Conservation (phyloP, 2,329 filamentous ascomycete genomes). For the Colletotrichum trifolii region DNA sequence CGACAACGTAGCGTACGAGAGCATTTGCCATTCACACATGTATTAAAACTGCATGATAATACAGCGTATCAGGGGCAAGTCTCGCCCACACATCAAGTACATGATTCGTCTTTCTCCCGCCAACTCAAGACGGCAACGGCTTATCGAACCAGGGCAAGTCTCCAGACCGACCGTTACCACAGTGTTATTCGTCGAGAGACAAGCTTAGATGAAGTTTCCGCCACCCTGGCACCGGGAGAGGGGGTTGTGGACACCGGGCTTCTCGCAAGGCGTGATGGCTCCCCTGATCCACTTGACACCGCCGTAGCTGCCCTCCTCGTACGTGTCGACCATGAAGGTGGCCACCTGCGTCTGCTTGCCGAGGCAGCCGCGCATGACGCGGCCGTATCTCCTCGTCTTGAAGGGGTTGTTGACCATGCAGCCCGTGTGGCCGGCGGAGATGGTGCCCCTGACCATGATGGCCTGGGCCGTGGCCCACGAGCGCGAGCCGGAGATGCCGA, state of each 20-base stretch:
- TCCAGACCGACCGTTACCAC: too few species aligned
- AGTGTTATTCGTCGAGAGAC: too few species aligned
- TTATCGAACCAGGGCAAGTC: too few species aligned
- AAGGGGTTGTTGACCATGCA: constrained; percentile 24
- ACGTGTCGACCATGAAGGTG: constrained; percentile 22
- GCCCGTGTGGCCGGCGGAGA: constrained; percentile 13
- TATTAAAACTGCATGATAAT: too few species aligned
- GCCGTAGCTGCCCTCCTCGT: constrained; percentile 23
- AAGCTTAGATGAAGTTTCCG: constrained; percentile 8
- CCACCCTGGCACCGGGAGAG: constrained; percentile 7
- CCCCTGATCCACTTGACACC: constrained; percentile 24
- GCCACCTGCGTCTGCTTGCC: constrained; percentile 8
- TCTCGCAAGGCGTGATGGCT: constrained; percentile 17
- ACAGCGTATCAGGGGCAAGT: too few species aligned
- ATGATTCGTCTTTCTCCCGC: too few species aligned
- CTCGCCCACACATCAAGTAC: too few species aligned
- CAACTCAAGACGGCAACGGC: too few species aligned
- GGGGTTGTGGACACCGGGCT: constrained; percentile 17
- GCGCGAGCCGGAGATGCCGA: constrained; percentile 12
- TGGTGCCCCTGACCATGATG: constrained; percentile 16
- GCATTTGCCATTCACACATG: too few species aligned
- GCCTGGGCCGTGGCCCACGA: constrained; percentile 21
- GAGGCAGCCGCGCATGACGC: constrained; percentile 20
- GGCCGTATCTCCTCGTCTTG: constrained; percentile 25
- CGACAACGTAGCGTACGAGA: too few species aligned